Base-by-base conservation (phyloP, 768 basidiomycete species). In the Kwoniella dejecticola region DNA sequence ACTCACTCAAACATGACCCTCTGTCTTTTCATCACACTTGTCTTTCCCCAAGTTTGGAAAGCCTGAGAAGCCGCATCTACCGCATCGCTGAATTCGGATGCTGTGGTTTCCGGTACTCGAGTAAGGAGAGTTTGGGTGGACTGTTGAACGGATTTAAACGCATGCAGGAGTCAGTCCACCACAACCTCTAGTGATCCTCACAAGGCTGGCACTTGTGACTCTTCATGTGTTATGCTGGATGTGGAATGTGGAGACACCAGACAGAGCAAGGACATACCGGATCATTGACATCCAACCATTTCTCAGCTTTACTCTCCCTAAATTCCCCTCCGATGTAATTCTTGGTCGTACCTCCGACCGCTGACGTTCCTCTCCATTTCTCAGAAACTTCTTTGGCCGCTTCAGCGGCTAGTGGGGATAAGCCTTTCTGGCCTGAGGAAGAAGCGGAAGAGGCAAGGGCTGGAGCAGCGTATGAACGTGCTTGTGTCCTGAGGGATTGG, bases 261-360 rank as follows among this genome's bases (percentile, higher is more conserved):
- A 44, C n/a, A 44, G 53, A 29, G 31, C 11, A 30, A 52, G 13
- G 10, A 81, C 87, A 67, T 71, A 94, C 92, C 17, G 94, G 95
- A 81, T 98, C 95, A 52, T 86, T 81, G 3, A 96, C 85, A 47
- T 95, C 91, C 62, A 91, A 85, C 89, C 89, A 97, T 62, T 88
- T 83, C 1, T 83, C 79, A 19, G 89, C 79, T 71, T 85, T 85
- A 81, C 90, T 92, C 70, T 94, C 89, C 8, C 88, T 83, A 71
- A 93, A 98, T 80, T 92, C 84, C 8, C 94, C 95, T 12, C 86
- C 89, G 60, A 97, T 89, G 79, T 88, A 92, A 78, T 92, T 93
- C 84, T 89, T 93, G 58, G 93, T 93, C 63, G 83, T 87, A 27
- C 85, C 88, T n/a, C 94, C 94, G 12, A 85, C 84, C 23, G 88